Conservation (phyloP, 2,329 filamentous ascomycete genomes). For the Epichloe uncinata region DNA sequence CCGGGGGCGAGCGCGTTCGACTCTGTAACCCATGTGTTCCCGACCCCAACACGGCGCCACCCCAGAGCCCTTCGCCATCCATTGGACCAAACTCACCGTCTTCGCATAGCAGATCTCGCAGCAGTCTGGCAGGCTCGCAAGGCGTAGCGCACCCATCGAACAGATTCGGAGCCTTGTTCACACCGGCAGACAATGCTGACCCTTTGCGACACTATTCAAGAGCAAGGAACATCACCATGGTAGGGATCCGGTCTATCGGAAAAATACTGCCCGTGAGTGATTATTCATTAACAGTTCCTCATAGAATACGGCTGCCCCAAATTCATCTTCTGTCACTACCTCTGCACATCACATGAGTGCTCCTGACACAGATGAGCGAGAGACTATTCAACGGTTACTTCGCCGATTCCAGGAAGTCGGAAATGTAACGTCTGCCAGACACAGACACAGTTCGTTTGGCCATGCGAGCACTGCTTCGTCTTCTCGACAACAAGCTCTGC, state of each 20-base stretch:
- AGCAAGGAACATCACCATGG: constrained; percentile 36
- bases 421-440: constrained; percentile 8
- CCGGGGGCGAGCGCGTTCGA: constrained; percentile 43
- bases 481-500: constrained; percentile 24
- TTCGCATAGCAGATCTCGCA: constrained; percentile 32
- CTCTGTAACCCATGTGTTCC: constrained; percentile 51
- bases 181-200: constrained; percentile 19
- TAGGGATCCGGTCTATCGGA: constrained; percentile 19
- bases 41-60: constrained; percentile 46
- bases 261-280: not conserved
- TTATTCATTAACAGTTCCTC: not conserved
- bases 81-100: constrained; percentile 19
- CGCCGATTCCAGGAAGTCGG: constrained; percentile 11
- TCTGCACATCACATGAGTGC: constrained; percentile 17
- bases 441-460: constrained; percentile 17
- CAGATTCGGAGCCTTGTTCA: constrained; percentile 25
- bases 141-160: constrained; percentile 15
- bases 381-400: constrained; percentile 19
- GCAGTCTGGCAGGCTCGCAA: constrained; percentile 24
- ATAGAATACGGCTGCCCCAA: constrained; percentile 11
- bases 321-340: constrained; percentile 7
- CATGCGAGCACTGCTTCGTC: constrained; percentile 19
- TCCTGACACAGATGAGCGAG: constrained; percentile 16
- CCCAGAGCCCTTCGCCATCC: constrained; percentile 27
- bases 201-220: constrained; percentile 21